Evolutionary conservation across 1,139 yeast genomes (phyloP).

Genomic region (Suhomyces guaymorum): DNA sequence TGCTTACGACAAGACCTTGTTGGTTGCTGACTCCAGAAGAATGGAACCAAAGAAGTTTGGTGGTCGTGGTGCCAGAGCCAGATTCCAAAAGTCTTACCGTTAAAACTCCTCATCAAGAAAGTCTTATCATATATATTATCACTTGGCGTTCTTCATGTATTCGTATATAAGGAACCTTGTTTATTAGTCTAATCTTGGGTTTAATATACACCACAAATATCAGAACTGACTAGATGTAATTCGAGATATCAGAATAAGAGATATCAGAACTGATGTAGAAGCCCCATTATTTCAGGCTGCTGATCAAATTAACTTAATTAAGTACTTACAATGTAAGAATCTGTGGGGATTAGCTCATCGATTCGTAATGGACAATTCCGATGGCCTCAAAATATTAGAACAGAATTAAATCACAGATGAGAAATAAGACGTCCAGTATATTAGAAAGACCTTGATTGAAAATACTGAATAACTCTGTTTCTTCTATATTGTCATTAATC

Average conservation of each 20-base stretch:
- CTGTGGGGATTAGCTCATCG: too few relatives aligned
- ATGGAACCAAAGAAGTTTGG: slow-evolving; percentile 99
- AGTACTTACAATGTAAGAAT: neutral
- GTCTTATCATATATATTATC: slow-evolving; percentile 16
- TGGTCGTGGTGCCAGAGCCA: slow-evolving; percentile 99
- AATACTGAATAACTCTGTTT: too few relatives aligned
- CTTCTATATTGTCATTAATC: too few relatives aligned
- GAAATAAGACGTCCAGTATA: too few relatives aligned
- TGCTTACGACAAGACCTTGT: slow-evolving; percentile 98
- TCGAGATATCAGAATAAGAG: too few relatives aligned
- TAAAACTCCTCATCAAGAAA: slow-evolving; percentile 41
- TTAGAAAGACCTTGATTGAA: too few relatives aligned
- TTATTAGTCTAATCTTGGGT: slow-evolving; percentile 19
- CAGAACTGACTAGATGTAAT: slow-evolving; percentile 3
- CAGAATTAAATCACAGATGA: too few relatives aligned
- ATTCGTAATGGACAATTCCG: too few relatives aligned
- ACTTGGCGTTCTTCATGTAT: slow-evolving; percentile 13
- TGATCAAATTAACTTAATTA: neutral
- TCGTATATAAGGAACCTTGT: slow-evolving; percentile 15
- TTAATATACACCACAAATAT: slow-evolving; percentile 17
- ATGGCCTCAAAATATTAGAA: too few relatives aligned
- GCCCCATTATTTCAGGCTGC: too few relatives aligned
- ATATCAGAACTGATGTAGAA: too few relatives aligned
- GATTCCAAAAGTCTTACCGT: slow-evolving; percentile 99
- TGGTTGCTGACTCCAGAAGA: slow-evolving; percentile 99